phyloP scores from a whole-genome alignment of 345 rosid species.

The Heritiera littoralis region DNA sequence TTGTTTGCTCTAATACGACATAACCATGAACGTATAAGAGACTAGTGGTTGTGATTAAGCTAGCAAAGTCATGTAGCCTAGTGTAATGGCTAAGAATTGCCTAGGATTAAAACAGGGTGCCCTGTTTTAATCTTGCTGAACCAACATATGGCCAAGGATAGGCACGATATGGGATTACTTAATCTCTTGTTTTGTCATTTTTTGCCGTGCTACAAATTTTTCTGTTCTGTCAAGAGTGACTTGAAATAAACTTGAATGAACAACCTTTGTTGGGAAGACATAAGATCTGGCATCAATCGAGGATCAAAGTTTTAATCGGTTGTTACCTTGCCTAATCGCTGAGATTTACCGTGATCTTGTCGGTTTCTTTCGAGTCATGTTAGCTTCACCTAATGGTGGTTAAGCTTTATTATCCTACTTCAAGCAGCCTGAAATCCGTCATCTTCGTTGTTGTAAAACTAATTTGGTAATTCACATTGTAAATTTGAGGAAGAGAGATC shows the following conservation, averaged over 20 bases:
- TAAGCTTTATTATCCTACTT: background rate
- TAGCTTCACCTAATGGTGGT: background rate
- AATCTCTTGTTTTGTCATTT: conserved; percentile 3
- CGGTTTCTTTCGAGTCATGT: background rate
- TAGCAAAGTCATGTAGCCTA: conserved; percentile 2
- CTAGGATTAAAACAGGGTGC: background rate
- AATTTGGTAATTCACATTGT: too few relatives aligned
- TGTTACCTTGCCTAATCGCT: background rate
- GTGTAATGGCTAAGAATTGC: background rate
- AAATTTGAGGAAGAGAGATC: background rate
- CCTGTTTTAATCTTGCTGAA: background rate
- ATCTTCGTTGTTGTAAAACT: too few relatives aligned
- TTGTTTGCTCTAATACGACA: conserved; percentile 19
- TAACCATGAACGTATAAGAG: background rate
- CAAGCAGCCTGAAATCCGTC: background rate
- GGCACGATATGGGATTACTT: background rate
- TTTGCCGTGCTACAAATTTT: background rate
- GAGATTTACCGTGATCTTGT: background rate
- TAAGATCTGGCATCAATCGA: background rate
- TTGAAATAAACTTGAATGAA: conserved; percentile 9
- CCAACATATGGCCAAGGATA: background rate
- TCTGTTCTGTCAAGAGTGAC: background rate
- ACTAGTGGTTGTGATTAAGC: background rate
- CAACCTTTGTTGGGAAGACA: background rate
- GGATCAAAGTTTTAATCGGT: background rate